Conservation (phyloP, 2,329 filamentous ascomycete genomes). For the Elsinoe batatas region DNA sequence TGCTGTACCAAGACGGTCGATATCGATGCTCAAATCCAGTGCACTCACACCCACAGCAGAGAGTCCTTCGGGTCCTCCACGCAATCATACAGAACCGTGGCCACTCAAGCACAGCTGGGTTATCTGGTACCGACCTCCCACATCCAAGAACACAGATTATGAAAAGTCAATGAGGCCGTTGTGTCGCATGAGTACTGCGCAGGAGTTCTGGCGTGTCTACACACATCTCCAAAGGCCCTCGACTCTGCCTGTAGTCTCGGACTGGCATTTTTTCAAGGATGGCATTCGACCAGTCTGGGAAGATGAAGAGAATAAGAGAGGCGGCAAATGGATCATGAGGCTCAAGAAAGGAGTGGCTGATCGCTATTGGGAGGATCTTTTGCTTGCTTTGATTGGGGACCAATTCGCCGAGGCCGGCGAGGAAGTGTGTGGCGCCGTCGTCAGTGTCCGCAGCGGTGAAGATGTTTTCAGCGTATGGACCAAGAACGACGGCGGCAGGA, state of each 20-base stretch:
- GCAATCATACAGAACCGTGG: constrained; percentile 32
- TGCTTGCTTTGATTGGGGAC: constrained; percentile 84
- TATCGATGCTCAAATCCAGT: constrained; percentile 14
- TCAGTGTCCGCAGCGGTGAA: constrained; percentile 90
- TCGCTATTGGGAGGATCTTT: constrained; percentile 90
- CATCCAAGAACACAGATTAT: constrained; percentile 95
- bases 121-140: constrained; percentile 94
- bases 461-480: constrained; percentile 98
- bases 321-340: constrained; percentile 94
- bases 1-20: constrained; percentile 12
- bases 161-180: constrained; percentile 91
- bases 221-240: constrained; percentile 84
- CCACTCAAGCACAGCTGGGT: constrained; percentile 81
- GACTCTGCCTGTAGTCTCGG: constrained; percentile 76
- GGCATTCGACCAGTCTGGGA: constrained; percentile 97
- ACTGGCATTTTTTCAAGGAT: constrained; percentile 97
- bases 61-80: constrained; percentile 13
- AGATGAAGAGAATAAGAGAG: constrained; percentile 90
- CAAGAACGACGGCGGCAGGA: constrained; percentile 80
- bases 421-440: constrained; percentile 87
- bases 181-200: constrained; percentile 68
- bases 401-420: constrained; percentile 88
- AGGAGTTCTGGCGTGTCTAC: constrained; percentile 89
- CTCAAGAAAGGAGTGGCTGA: constrained; percentile 96
- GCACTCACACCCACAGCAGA: constrained; percentile 17